Evolutionary conservation across 2,329 filamentous ascomycete genomes (phyloP), one percentile per base, ranked within the genome.

Genomic region (Daldinia sp.): DNA sequence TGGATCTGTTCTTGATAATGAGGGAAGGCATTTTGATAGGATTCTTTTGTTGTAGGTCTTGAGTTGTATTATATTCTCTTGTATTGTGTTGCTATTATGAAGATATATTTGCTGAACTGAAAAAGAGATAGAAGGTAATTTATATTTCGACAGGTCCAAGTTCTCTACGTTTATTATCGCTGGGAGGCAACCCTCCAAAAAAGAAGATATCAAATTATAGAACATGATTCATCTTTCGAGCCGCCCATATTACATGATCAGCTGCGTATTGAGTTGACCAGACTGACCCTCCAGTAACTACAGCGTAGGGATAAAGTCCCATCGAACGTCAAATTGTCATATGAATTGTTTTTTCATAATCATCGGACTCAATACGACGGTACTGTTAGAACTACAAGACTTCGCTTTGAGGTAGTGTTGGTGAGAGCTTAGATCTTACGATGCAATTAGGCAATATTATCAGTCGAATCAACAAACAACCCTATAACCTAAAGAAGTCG

Each of bases 1-100:
- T 66, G 29, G 77, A 78, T 58, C 75, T 73, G 69, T 77, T 79
- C 34, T 74, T 67, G 52, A 78, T 72, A 56, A 68, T 68, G 37
- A 79, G 71, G 27, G 71, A 70, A 68, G 72, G 72, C 56, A 72
- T 71, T 52, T 62, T 39, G n/a, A 9, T 66, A 34, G 2, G 35
- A n/a, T 65, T 27, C n/a, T 8, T 10, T 39, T 43, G 3, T 54
- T 49, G 1, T 47, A 45, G 23, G n/a, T 53, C 3, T 27, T 15
- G 19, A 25, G 13, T 10, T 15, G 21, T 35, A 17, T 10, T 15
- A 13, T 35, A 17, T 35, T 35, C 4, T 35, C 5, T 15, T 35
- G 13, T 27, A 13, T 21, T 58, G 35, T 50, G 3, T 47, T 43
- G 55, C 52, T 55, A 35, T 8, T 41, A 21, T 54, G 15, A 7